Evolutionary conservation across 2,329 filamentous ascomycete species (phyloP).

Genomic region (Teratosphaeria viscida): DNA sequence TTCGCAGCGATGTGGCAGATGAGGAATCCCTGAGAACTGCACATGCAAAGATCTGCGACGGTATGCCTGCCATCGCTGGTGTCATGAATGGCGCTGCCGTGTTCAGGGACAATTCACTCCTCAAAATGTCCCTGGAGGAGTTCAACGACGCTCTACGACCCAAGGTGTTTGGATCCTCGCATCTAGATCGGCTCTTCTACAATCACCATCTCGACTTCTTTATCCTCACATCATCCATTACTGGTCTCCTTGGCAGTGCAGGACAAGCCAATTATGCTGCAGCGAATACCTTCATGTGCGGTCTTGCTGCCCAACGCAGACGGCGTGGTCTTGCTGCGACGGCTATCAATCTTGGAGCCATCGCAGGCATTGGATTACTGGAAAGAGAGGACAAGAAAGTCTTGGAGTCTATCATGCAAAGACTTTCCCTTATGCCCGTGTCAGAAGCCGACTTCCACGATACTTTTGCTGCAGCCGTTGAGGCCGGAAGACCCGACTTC

Average conservation of each 20-base stretch:
- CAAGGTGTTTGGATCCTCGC: neutral
- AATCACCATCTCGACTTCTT: neutral
- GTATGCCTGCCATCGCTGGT: neutral
- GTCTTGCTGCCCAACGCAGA: neutral
- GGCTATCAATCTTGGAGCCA: neutral
- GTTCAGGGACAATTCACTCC: neutral
- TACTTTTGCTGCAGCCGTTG: too few species aligned
- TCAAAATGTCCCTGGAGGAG: neutral
- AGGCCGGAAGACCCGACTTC: too few species aligned
- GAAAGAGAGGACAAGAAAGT: neutral
- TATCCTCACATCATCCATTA: neutral
- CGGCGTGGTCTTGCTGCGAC: neutral
- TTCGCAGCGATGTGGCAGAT: too few species aligned
- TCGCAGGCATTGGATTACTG: neutral
- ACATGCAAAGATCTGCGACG: too few species aligned
- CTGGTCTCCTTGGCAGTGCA: neutral
- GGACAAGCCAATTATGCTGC: neutral
- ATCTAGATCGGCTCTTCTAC: neutral
- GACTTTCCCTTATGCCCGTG: too few species aligned
- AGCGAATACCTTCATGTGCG: neutral
- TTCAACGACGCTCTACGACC: neutral
- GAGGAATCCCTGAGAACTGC: too few species aligned
- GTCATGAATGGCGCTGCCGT: neutral
- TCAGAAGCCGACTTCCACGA: too few species aligned
- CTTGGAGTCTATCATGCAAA: neutral